These are phyloP conservation scores for Phyllosticta paracitricarpa DNA, from an alignment of 2,329 filamentous ascomycete genomes.

Conservation along the genomic window DNA sequence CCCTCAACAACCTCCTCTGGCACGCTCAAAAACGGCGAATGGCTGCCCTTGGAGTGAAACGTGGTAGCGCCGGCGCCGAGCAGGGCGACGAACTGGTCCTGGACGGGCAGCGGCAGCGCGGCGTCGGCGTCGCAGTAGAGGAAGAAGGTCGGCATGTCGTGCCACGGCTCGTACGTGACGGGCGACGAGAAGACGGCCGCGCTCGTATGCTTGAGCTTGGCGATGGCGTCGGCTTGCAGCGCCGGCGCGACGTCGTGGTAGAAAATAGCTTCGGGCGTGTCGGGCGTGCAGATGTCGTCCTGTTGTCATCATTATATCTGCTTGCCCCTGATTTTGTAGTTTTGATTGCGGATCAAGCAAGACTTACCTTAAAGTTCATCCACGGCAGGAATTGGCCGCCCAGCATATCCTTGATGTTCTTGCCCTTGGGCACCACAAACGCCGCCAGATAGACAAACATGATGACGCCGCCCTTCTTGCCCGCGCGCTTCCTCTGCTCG, in stretches of 20 bases:
- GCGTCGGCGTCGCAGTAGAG: conserved; percentile 28
- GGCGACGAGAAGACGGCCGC: conserved; percentile 12
- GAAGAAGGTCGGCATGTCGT: conserved; percentile 25
- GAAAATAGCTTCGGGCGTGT: conserved; percentile 6
- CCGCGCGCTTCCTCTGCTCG: conserved; percentile 22
- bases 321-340: background rate
- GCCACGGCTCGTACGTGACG: conserved; percentile 24
- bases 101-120: conserved; percentile 21
- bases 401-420: conserved; percentile 22
- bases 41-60: conserved; percentile 17
- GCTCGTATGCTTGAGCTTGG: conserved; percentile 1
- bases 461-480: conserved; percentile 30
- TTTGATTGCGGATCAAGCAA: background rate
- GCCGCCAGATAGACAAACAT: conserved; percentile 27
- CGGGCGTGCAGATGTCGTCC: conserved; percentile 5
- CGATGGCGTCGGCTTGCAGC: background rate
- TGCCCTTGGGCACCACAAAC: conserved; percentile 27
- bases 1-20: conserved; percentile 24
- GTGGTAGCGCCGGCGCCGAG: conserved; percentile 12
- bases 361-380: conserved; percentile 19
- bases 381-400: conserved; percentile 19
- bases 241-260: conserved; percentile 9
- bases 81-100: conserved; percentile 25
- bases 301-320: background rate
- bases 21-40: conserved; percentile 34